Base-by-base conservation (phyloP, 2,329 filamentous ascomycete species). In the Neophaeococcomyces mojaviensis region DNA sequence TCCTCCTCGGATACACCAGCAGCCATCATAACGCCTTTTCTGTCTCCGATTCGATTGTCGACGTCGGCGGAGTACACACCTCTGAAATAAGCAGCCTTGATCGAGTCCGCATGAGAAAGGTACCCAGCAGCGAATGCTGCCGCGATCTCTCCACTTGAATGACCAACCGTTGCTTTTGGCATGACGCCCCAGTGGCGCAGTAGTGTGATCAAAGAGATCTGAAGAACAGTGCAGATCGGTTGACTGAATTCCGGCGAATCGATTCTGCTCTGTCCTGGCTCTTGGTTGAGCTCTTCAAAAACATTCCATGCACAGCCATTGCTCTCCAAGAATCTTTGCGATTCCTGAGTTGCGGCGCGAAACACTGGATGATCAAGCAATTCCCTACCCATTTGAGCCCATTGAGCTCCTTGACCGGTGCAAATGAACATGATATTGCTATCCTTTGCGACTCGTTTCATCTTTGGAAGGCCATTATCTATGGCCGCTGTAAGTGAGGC, bases 21-120 rank as follows among this genome's bases (percentile, higher is more conserved):
- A 15, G 61, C 60, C 38, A 60, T 49, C 62, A 64, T 64, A 3
- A 49, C 51, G 9, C 61, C 58, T 22, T 59, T 50, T 42, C 45
- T 2, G 31, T 42, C 20, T 10, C 19, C 24, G 32, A 35, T n/a
- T 13, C 19, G 8, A 9, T 32, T 32, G 46, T 36, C n/a, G 16
- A 48, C 15, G 16, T 47, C 30, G 7, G 24, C 28, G 6, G 49
- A 33, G 20, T 31, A 24, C 10, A 46, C 12, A 13, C 61, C 62
- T 12, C 61, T 55, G 9, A 48, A 56, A 39, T 62, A 64, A 9
- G 60, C 60, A 16, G 55, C 51, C 18, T 54, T 57, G 47, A 58
- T 55, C 2, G 61, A 59, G 12, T 54, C 55, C 30, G 59, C 51
- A 1, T 50, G 50, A 1, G 58, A 54, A 4, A 66, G 16, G n/a